phyloP scores from a whole-genome alignment of 2,329 filamentous ascomycete species.

The Colletotrichum tropicale region DNA sequence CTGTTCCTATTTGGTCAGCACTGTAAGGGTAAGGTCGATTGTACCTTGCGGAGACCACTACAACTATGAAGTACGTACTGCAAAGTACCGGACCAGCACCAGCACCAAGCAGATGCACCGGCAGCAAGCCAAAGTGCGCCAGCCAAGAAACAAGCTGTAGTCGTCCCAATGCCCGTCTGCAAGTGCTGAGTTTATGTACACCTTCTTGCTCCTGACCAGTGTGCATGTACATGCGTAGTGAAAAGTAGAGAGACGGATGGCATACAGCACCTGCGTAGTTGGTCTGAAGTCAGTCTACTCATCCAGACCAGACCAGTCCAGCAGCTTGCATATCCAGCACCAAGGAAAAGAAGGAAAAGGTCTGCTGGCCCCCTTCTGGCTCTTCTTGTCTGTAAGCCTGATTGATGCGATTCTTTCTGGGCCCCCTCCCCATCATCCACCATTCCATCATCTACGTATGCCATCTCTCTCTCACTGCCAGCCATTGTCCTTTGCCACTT shows the following conservation, averaged over 20 bases:
- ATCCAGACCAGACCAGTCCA: background rate
- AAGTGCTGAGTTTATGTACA: background rate
- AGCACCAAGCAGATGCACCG: background rate
- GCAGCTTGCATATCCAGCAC: background rate
- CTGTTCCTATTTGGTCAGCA: background rate
- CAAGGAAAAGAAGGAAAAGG: constrained; percentile 1
- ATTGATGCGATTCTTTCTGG: background rate
- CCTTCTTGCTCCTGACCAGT: background rate
- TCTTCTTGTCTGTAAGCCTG: background rate
- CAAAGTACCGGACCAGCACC: background rate
- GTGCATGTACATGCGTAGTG: background rate
- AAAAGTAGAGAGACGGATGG: background rate
- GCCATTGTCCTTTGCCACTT: constrained; percentile 5
- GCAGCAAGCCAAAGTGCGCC: background rate
- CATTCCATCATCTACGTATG: constrained; percentile 7
- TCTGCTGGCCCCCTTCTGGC: background rate
- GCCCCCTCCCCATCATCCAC: background rate
- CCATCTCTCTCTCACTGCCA: background rate
- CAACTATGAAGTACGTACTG: background rate
- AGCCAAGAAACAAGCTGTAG: constrained; percentile 6
- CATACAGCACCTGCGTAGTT: background rate
- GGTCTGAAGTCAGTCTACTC: background rate
- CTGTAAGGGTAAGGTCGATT: background rate
- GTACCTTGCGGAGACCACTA: background rate
- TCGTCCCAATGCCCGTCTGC: background rate